phyloP scores from a whole-genome alignment of 352 stramenopile genomes.

The Phytophthora rubi region DNA sequence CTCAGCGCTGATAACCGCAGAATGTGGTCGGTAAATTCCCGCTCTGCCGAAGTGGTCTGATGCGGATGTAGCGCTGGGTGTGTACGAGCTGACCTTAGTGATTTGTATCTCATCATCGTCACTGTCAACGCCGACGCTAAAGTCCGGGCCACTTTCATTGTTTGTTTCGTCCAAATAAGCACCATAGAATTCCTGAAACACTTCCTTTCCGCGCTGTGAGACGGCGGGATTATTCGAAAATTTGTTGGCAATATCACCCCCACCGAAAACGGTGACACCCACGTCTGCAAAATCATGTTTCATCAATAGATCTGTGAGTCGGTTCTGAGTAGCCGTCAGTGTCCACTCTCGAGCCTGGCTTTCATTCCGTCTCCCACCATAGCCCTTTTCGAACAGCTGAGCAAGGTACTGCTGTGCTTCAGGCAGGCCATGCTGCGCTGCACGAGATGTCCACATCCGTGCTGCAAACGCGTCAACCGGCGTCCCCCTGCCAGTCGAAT shows the following conservation, averaged over 20 bases:
- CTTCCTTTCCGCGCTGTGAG: slow-evolving; percentile 24
- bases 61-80: slow-evolving; percentile 15
- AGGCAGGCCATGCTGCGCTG: slow-evolving; percentile 41
- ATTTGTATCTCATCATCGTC: slow-evolving; percentile 13
- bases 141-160: slow-evolving; percentile 1
- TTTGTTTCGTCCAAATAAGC: slow-evolving; percentile 28
- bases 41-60: slow-evolving; percentile 6
- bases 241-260: slow-evolving; percentile 13
- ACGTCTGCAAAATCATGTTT: slow-evolving; percentile 26
- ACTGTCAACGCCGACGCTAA: background rate
- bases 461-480: slow-evolving; percentile 32
- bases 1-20: slow-evolving; percentile 36
- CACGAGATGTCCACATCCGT: slow-evolving; percentile 43
- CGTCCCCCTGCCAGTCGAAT: slow-evolving; percentile 36
- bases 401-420: slow-evolving; percentile 38
- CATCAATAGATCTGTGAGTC: slow-evolving; percentile 24
- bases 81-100: slow-evolving; percentile 24
- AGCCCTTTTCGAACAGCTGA: slow-evolving; percentile 34
- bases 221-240: slow-evolving; percentile 14
- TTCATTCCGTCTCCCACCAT: slow-evolving; percentile 32
- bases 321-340: slow-evolving; percentile 25
- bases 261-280: slow-evolving; percentile 1
- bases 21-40: slow-evolving; percentile 27
- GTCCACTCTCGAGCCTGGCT: slow-evolving; percentile 32
- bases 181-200: slow-evolving; percentile 31